These are phyloP conservation scores for Phycomyces nitens DNA, from an alignment of 192 early-diverging fungal genomes.

Conservation along the genomic window DNA sequence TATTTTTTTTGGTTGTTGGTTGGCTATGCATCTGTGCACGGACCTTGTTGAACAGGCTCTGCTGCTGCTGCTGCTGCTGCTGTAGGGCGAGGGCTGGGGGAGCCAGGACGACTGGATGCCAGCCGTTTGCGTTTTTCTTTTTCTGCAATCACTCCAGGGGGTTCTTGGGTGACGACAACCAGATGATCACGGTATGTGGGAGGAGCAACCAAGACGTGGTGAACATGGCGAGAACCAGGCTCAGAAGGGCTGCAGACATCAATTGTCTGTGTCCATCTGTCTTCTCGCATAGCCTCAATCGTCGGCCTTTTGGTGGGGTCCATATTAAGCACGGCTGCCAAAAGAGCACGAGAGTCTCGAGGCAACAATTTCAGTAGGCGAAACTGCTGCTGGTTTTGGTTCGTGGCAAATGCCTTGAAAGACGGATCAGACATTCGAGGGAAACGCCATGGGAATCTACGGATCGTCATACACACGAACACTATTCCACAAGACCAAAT, in stretches of 20 bases:
- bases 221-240: constrained; percentile 28
- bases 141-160: constrained; percentile 34
- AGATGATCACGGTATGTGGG: constrained; percentile 18
- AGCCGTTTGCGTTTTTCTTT: constrained; percentile 36
- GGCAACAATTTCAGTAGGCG: constrained; percentile 61
- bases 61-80: neutral
- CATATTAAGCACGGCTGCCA: constrained; percentile 62
- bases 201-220: constrained; percentile 27
- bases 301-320: constrained; percentile 54
- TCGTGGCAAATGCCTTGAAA: constrained; percentile 48
- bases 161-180: constrained; percentile 29
- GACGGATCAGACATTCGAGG: constrained; percentile 55
- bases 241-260: constrained; percentile 45
- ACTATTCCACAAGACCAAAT: constrained; percentile 91
- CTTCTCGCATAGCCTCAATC: constrained; percentile 65
- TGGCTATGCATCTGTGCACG: too few species aligned
- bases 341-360: constrained; percentile 54
- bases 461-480: constrained; percentile 69
- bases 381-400: constrained; percentile 43
- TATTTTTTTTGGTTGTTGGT: too few species aligned
- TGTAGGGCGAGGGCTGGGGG: constrained; percentile 10
- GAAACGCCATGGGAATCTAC: constrained; percentile 66
- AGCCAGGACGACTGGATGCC: constrained; percentile 11
- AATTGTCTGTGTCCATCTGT: constrained; percentile 72
- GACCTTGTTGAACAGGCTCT: neutral